phyloP scores from a whole-genome alignment of 2,329 filamentous ascomycete species.

The Cercospora zeae-maydis region DNA sequence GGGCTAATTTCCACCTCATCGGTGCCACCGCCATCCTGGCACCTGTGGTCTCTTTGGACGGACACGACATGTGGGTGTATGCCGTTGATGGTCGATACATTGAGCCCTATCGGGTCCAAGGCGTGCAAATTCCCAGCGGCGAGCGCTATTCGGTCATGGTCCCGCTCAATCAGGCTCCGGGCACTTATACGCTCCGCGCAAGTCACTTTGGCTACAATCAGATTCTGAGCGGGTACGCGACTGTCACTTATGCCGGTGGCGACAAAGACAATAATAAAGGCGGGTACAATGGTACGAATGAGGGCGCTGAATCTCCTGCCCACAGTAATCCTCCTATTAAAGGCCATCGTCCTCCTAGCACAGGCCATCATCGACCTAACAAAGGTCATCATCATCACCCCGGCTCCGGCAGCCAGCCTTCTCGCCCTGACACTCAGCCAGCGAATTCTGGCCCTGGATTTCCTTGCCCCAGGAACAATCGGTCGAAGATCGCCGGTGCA shows the following conservation, averaged over 20 bases:
- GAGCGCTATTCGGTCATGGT: conserved; percentile 54
- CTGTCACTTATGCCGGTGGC: conserved; percentile 9
- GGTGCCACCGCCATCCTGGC: conserved; percentile 11
- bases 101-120: conserved; percentile 50
- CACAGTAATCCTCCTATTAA: not conserved
- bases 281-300: not conserved
- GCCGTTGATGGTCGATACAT: conserved; percentile 43
- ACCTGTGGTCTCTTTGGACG: conserved; percentile 19
- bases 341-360: not conserved
- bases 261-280: not conserved
- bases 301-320: not conserved
- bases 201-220: conserved; percentile 15
- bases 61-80: conserved; percentile 22
- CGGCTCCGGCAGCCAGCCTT: not conserved
- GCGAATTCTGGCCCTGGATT: not conserved
- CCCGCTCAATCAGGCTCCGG: conserved; percentile 43
- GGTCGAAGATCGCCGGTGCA: not conserved
- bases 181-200: conserved; percentile 33
- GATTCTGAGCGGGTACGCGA: conserved; percentile 16
- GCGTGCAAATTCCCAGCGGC: conserved; percentile 50
- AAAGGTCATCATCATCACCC: not conserved
- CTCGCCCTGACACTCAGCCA: not conserved
- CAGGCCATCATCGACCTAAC: too few relatives aligned
- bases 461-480: not conserved
- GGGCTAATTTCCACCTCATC: conserved; percentile 20